Percentiles rank a stretch among this genome's conserved stretches.
Conservation (phyloP, 768 basidiomycete genomes). For the Russula griseocarnosa region DNA sequence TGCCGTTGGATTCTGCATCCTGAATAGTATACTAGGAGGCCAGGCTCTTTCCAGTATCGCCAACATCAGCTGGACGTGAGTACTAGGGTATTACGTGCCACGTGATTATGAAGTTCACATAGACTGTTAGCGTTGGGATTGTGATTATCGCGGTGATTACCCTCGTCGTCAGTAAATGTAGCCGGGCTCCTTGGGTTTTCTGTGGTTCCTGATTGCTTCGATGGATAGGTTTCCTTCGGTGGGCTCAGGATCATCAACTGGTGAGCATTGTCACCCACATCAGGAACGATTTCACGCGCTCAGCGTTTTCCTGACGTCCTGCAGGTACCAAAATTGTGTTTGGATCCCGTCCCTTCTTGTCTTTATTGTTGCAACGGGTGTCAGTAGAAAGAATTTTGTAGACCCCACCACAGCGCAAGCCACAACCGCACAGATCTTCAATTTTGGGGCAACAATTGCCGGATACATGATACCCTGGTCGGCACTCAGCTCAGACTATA, state of each 20-base stretch:
- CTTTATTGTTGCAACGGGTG: conserved; percentile 65
- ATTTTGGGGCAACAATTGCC: conserved; percentile 65
- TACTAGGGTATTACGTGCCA: background rate
- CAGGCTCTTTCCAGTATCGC: conserved; percentile 54
- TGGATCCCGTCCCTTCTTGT: conserved; percentile 76
- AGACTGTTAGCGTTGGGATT: conserved; percentile 54
- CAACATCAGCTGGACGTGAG: conserved; percentile 50
- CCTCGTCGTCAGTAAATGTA: conserved; percentile 40
- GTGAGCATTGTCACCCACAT: conserved; percentile 33
- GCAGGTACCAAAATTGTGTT: conserved; percentile 67
- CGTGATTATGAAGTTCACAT: background rate
- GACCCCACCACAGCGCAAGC: conserved; percentile 50
- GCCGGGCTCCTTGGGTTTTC: no score
- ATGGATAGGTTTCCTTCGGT: conserved; percentile 56
- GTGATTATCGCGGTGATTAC: conserved; percentile 70
- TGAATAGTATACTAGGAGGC: conserved; percentile 62
- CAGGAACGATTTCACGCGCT: background rate
- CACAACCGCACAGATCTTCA: conserved; percentile 50
- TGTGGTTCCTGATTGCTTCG: conserved; percentile 1
- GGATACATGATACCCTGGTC: conserved; percentile 69
- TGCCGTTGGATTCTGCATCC: conserved; percentile 52
- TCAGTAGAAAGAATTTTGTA: conserved; percentile 64
- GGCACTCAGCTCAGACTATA: conserved; percentile 66
- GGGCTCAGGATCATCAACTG: conserved; percentile 60
- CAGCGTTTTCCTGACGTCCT: background rate